These are phyloP conservation scores for Aaosphaeria arxii DNA, from an alignment of 2,329 filamentous ascomycete species.

Conservation along the genomic window DNA sequence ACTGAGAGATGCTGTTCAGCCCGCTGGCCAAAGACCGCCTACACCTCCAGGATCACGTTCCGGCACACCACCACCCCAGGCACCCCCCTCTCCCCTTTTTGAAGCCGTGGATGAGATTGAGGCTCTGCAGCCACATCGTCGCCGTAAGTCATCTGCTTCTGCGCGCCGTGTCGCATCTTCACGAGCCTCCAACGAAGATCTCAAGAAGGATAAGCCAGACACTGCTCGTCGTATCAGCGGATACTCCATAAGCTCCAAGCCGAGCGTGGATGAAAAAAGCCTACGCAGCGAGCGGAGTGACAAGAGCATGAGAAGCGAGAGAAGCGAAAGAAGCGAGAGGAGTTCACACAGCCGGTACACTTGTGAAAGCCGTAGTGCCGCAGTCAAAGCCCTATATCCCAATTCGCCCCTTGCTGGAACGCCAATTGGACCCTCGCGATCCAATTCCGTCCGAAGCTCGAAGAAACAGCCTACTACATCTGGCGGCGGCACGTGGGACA, in stretches of 20 bases:
- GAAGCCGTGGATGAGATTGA: slow-evolving; percentile 35
- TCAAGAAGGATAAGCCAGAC: slow-evolving; percentile 13
- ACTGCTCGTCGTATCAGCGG: slow-evolving; percentile 25
- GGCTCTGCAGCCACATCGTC: slow-evolving; percentile 23
- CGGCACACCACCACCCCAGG: slow-evolving; percentile 3
- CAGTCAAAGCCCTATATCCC: slow-evolving; percentile 37
- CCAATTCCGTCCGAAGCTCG: slow-evolving; percentile 7
- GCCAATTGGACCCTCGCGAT: slow-evolving; percentile 1
- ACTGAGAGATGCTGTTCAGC: background rate
- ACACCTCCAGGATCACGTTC: slow-evolving; percentile 24
- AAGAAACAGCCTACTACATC: background rate
- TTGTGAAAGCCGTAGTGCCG: slow-evolving; percentile 36
- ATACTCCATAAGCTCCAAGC: slow-evolving; percentile 21
- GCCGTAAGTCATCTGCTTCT: slow-evolving; percentile 17
- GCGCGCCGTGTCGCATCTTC: slow-evolving; percentile 28
- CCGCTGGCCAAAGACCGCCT: slow-evolving; percentile 13
- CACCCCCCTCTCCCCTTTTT: slow-evolving; percentile 28
- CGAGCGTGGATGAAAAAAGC: slow-evolving; percentile 7
- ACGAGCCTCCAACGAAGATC: slow-evolving; percentile 22
- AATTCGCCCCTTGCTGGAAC: slow-evolving; percentile 24
- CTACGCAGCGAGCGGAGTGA: slow-evolving; percentile 4
- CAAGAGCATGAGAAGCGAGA: slow-evolving; percentile 7
- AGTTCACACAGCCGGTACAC: slow-evolving; percentile 26
- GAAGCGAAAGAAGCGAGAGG: slow-evolving; percentile 4
- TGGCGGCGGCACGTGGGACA: background rate